These are phyloP conservation scores for Thelephora ganbajun DNA, from an alignment of 768 basidiomycete genomes.

Conservation along the genomic window DNA sequence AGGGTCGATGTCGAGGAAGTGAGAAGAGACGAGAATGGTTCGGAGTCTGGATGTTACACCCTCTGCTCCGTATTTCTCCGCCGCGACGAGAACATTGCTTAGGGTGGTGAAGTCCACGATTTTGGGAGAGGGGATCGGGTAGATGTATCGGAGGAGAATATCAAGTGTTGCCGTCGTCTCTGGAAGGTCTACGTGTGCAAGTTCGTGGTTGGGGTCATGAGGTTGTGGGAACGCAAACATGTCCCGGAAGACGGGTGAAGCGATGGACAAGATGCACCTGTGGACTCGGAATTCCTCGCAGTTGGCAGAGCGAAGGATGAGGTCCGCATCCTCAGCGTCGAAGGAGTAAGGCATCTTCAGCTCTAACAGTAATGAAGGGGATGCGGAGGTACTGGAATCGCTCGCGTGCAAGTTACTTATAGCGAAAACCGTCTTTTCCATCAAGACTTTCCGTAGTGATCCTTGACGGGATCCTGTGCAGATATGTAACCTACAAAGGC, in stretches of 20 bases:
- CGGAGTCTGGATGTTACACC: not conserved
- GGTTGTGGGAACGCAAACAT: slow-evolving; percentile 13
- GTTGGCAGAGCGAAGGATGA: slow-evolving; percentile 11
- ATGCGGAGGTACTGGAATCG: no score
- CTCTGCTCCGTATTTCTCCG: not conserved
- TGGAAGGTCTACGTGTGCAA: not conserved
- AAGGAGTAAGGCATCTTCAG: slow-evolving; percentile 2
- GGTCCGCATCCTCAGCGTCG: slow-evolving; percentile 8
- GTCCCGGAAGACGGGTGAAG: slow-evolving; percentile 17
- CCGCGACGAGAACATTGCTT: slow-evolving; percentile 18
- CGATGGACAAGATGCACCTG: slow-evolving; percentile 10
- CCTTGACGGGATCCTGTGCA: no score
- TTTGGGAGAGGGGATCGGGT: slow-evolving; percentile 21
- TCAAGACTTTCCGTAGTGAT: no score
- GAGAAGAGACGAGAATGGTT: slow-evolving; percentile 22
- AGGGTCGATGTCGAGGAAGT: slow-evolving; percentile 28
- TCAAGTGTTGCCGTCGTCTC: slow-evolving; percentile 4
- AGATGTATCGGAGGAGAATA: slow-evolving; percentile 19
- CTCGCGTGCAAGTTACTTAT: no score
- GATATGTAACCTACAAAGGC: no score
- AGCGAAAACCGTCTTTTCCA: no score
- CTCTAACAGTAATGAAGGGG: no score
- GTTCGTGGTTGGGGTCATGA: slow-evolving; percentile 1
- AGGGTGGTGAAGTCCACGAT: slow-evolving; percentile 29
- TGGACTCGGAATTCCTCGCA: slow-evolving; percentile 12